Evolutionary conservation across 352 stramenopile species (phyloP).

Genomic region (Globisporangium lucens): DNA sequence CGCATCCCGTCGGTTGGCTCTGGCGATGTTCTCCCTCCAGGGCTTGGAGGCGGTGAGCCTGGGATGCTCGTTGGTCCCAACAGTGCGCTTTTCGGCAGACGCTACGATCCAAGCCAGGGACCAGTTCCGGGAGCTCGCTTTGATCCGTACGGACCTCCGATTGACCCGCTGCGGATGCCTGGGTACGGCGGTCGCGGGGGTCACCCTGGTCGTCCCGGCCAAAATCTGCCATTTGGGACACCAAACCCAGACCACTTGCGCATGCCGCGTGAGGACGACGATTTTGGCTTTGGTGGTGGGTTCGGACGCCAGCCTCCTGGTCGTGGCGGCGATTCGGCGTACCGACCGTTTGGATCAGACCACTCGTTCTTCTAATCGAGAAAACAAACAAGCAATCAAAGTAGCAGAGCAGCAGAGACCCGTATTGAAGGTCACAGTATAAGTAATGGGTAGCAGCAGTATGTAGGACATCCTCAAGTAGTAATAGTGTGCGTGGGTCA

Average conservation of each 20-base stretch:
- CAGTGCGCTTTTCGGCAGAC: slow-evolving; percentile 69
- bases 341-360: slow-evolving; percentile 57
- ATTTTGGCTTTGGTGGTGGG: slow-evolving; percentile 34
- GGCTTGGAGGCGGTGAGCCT: slow-evolving; percentile 55
- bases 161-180: slow-evolving; percentile 45
- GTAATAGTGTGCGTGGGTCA: not conserved
- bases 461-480: not conserved
- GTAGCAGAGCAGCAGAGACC: too few relatives aligned
- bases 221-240: slow-evolving; percentile 66
- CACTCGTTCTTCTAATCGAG: slow-evolving; percentile 51
- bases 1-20: slow-evolving; percentile 36
- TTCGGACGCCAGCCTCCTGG: slow-evolving; percentile 35
- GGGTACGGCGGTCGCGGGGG: slow-evolving; percentile 28
- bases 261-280: slow-evolving; percentile 65
- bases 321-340: slow-evolving; percentile 32
- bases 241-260: slow-evolving; percentile 77
- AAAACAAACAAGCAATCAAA: too few relatives aligned
- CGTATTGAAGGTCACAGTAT: not conserved
- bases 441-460: not conserved
- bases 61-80: slow-evolving; percentile 74
- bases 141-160: slow-evolving; percentile 73
- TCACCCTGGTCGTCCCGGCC: slow-evolving; percentile 33
- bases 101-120: slow-evolving; percentile 47
- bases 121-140: slow-evolving; percentile 76
- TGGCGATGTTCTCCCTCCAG: slow-evolving; percentile 63